Evolutionary conservation across 73 alveolate species (phyloP), one percentile per base, ranked within the genome.

Genomic region (Paramecium biaurelia): DNA sequence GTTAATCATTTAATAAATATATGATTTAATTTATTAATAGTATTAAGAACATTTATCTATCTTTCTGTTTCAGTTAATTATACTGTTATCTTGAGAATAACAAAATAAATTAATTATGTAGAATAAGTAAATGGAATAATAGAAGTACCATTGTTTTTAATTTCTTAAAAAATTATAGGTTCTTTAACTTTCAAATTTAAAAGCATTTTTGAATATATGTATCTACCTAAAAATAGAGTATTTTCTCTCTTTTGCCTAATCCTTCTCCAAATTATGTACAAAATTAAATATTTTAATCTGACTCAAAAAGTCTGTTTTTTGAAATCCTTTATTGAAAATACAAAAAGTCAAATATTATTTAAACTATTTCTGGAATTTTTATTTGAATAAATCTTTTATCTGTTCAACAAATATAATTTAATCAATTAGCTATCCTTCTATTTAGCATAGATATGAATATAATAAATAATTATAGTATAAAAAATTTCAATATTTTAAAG

Each of bases 31-130:
- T 20, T 7, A 15, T n/a, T 76, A 32, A 38, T 76, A n/a, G 38
- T 70, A 76, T 76, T 42, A 24, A 35, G 89, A 70, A 23, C 89
- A 76, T 37, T 41, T 76, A 34, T 74, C 88, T 34, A 53, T 57
- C 42, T 20, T 37, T 23, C 10, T 35, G 10, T 74, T 74, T 8
- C 67, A 14, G 21, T 68, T 35, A 74, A n/a, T n/a, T n/a, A n/a
- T n/a, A n/a, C n/a, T n/a, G n/a, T n/a, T n/a, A n/a, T n/a, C n/a
- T n/a, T n/a, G n/a, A n/a, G 8, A 24, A 23, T 67, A 21, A 24
- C 47, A n/a, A n/a, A n/a, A n/a, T n/a, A n/a, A n/a, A n/a, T n/a
- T n/a, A n/a, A n/a, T n/a, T n/a, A n/a, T n/a, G n/a, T n/a, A n/a
- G n/a, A n/a, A n/a, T n/a, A n/a, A n/a, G n/a, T n/a, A n/a, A n/a